Conservation (phyloP, 768 basidiomycete species). For the Pleurotus pulmonarius region DNA sequence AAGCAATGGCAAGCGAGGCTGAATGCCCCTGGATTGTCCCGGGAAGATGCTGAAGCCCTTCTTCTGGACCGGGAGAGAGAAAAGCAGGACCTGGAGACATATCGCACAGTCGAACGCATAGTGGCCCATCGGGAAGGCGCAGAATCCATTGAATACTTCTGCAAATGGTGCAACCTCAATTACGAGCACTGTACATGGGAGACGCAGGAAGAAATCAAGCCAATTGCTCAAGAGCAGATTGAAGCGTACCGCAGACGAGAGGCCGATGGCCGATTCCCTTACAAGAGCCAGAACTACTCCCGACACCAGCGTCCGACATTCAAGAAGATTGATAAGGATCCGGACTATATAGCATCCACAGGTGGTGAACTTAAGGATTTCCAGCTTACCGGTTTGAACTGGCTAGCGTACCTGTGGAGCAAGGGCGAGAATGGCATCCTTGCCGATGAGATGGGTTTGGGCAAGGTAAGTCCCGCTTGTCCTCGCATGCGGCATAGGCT, state of each 20-base stretch:
- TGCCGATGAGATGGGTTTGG: constrained; percentile 99
- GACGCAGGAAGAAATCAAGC: constrained; percentile 70
- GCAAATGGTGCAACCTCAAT: constrained; percentile 93
- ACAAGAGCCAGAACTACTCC: constrained; percentile 70
- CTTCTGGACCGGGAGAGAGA: constrained; percentile 88
- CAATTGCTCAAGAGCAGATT: constrained; percentile 75
- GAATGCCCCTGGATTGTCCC: constrained; percentile 59
- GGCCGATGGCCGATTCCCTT: constrained; percentile 77
- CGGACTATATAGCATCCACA: constrained; percentile 72
- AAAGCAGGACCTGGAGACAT: constrained; percentile 88
- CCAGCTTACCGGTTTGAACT: constrained; percentile 96
- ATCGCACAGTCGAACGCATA: constrained; percentile 88
- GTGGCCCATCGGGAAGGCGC: constrained; percentile 70
- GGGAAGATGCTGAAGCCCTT: constrained; percentile 88
- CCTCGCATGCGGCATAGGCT: constrained; percentile 1
- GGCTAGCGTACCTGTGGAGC: constrained; percentile 96
- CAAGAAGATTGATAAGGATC: constrained; percentile 82
- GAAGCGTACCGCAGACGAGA: constrained; percentile 77
- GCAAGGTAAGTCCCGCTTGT: constrained; percentile 57
- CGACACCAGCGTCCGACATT: constrained; percentile 72
- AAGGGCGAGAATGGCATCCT: constrained; percentile 95
- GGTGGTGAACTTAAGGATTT: constrained; percentile 95
- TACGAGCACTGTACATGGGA: constrained; percentile 99
- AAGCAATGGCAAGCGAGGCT: constrained; percentile 69
- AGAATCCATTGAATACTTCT: constrained; percentile 79